phyloP scores from a whole-genome alignment of 140 eudicot genomes.

The Senecio squalidus region DNA sequence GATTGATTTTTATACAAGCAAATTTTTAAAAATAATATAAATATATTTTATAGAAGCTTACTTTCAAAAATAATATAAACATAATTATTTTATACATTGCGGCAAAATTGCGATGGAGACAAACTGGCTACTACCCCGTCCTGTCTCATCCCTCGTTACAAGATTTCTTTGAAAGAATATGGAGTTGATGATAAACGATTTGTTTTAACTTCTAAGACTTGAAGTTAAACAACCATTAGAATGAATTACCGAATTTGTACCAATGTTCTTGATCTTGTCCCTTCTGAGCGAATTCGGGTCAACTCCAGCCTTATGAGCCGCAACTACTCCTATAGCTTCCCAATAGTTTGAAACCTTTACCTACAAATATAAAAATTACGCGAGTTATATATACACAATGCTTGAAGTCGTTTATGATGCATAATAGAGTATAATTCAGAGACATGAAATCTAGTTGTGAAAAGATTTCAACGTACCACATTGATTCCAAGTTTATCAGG shows the following conservation, averaged over 20 bases:
- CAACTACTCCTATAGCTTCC: conserved; percentile 95
- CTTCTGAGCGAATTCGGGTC: conserved; percentile 79
- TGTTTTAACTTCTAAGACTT: conserved; percentile 22
- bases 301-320: conserved; percentile 95
- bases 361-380: conserved; percentile 33
- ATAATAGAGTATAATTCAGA: not conserved
- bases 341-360: conserved; percentile 88
- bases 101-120: no score
- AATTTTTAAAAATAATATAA: no score
- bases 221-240: conserved; percentile 40
- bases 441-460: not conserved
- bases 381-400: no score
- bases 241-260: conserved; percentile 17
- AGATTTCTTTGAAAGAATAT: not conserved
- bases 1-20: no score
- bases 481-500: conserved; percentile 74
- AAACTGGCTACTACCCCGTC: no score
- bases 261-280: conserved; percentile 60
- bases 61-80: no score
- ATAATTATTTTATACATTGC: no score
- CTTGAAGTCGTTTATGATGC: no score
- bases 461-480: conserved; percentile 40
- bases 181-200: conserved; percentile 12
- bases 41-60: no score
- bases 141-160: no score